These are phyloP conservation scores for Sugiyamaella valdiviana DNA, from an alignment of 805 yeast species.

Conservation along the genomic window DNA sequence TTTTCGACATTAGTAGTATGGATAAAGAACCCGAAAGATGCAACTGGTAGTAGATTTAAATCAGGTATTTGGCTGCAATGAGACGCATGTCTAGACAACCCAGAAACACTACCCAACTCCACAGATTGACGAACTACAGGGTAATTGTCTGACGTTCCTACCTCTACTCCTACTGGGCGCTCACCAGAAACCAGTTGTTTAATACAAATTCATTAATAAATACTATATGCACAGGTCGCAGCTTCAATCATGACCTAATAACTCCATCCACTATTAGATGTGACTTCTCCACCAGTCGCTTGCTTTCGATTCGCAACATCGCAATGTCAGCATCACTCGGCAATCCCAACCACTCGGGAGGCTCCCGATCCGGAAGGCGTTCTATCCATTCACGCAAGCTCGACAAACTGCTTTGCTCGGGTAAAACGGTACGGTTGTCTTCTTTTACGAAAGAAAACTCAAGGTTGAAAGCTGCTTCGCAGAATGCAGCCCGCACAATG, in stretches of 20 bases:
- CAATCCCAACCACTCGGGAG: slow-evolving; percentile 51
- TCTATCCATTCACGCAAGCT: slow-evolving; percentile 46
- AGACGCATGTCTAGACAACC: too few relatives aligned
- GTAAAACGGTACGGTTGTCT: slow-evolving; percentile 33
- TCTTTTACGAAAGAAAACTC: slow-evolving; percentile 29
- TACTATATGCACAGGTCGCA: neutral
- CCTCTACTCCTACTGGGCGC: too few relatives aligned
- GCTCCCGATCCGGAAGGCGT: slow-evolving; percentile 45
- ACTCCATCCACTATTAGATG: neutral
- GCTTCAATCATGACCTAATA: neutral
- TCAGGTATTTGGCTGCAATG: too few relatives aligned
- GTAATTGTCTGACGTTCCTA: too few relatives aligned
- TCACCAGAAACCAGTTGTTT: too few relatives aligned
- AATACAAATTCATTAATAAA: too few relatives aligned
- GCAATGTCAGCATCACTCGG: slow-evolving; percentile 38
- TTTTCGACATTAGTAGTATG: too few relatives aligned
- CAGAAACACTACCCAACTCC: too few relatives aligned
- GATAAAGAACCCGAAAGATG: too few relatives aligned
- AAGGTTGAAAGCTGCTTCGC: slow-evolving; percentile 20
- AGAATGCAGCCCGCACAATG: slow-evolving; percentile 16
- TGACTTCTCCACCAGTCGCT: neutral
- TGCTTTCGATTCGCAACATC: slow-evolving; percentile 15
- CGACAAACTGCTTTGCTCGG: slow-evolving; percentile 40
- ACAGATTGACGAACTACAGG: too few relatives aligned
- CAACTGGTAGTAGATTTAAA: too few relatives aligned